Evolutionary conservation across 148 eudicot genomes (phyloP).

Genomic region (Rhododendron molle): DNA sequence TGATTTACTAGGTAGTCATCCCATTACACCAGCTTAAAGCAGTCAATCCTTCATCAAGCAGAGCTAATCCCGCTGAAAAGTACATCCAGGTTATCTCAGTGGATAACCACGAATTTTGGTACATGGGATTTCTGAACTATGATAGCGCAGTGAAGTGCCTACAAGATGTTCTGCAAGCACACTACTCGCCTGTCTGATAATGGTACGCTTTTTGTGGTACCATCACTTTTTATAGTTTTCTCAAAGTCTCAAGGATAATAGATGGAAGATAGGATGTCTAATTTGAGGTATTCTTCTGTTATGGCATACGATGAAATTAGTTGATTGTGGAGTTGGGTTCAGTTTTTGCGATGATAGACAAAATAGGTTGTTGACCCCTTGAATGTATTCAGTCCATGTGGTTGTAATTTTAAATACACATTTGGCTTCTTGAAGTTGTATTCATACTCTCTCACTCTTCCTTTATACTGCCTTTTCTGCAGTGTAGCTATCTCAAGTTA

Average conservation of each 20-base stretch:
- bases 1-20: constrained; percentile 46
- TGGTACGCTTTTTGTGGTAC: background rate
- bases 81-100: constrained; percentile 68
- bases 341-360: background rate
- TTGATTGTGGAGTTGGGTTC: background rate
- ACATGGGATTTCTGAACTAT: constrained; percentile 70
- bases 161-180: constrained; percentile 36
- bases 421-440: background rate
- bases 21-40: constrained; percentile 71
- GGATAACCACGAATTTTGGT: constrained; percentile 83
- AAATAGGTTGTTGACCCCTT: background rate
- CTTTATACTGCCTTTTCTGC: background rate
- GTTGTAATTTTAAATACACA: background rate
- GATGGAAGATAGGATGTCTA: background rate
- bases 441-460: background rate
- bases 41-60: constrained; percentile 62
- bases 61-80: constrained; percentile 59
- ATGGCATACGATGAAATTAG: background rate
- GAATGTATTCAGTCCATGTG: background rate
- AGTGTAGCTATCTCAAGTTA: background rate
- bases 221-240: background rate
- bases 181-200: background rate
- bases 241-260: background rate
- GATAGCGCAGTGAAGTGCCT: constrained; percentile 69
- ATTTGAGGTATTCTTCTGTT: background rate